phyloP scores from a whole-genome alignment of 495 filamentous ascomycete genomes.

The Opeltia flavorubescens region DNA sequence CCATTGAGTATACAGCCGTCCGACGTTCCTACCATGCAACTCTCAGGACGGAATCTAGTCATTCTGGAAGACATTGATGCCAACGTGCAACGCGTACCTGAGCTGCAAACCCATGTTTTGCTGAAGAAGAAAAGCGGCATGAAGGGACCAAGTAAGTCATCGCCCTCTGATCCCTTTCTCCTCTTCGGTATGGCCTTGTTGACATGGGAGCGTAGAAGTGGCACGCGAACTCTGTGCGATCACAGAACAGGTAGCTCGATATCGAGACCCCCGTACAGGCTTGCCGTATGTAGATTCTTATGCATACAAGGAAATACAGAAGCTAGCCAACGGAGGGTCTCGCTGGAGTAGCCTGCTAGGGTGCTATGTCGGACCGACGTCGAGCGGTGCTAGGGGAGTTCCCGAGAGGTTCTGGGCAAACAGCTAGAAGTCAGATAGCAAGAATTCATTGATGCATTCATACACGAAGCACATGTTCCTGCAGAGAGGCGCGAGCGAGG shows the following conservation, averaged over 20 bases:
- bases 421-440: not conserved
- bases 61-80: slow-evolving; percentile 43
- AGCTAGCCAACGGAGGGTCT: slow-evolving; percentile 40
- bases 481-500: not conserved
- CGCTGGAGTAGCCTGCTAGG: slow-evolving; percentile 62
- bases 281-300: slow-evolving; percentile 61
- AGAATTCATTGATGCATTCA: no score
- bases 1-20: not conserved
- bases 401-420: slow-evolving; percentile 42
- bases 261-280: slow-evolving; percentile 62
- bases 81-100: slow-evolving; percentile 17
- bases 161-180: not conserved
- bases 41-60: slow-evolving; percentile 36
- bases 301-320: slow-evolving; percentile 60
- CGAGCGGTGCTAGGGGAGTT: slow-evolving; percentile 50
- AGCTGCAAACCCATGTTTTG: slow-evolving; percentile 32
- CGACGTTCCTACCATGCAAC: slow-evolving; percentile 27
- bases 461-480: not conserved
- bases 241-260: slow-evolving; percentile 63
- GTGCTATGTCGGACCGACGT: slow-evolving; percentile 54
- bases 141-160: slow-evolving; percentile 35
- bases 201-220: slow-evolving; percentile 26
- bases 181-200: not conserved
- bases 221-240: slow-evolving; percentile 55
- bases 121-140: slow-evolving; percentile 41